These are phyloP conservation scores for Glutinoglossum americanum DNA, from an alignment of 495 filamentous ascomycete genomes.

Conservation along the genomic window DNA sequence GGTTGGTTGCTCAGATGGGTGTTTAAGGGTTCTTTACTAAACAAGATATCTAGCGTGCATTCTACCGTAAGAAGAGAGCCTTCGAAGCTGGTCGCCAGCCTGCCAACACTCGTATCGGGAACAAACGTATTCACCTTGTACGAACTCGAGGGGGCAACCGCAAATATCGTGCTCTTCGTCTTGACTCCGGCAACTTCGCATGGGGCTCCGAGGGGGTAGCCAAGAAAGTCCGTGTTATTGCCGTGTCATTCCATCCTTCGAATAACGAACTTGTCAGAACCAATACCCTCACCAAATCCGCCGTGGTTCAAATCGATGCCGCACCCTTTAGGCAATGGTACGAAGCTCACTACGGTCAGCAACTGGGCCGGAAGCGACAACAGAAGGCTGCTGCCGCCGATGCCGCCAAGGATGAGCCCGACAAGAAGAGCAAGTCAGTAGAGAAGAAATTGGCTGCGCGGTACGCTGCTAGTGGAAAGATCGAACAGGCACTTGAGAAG, in stretches of 20 bases:
- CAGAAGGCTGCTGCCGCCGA: constrained; percentile 31
- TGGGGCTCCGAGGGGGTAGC: constrained; percentile 95
- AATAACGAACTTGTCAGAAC: constrained; percentile 99
- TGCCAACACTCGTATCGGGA: constrained; percentile 95
- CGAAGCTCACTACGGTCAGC: constrained; percentile 92
- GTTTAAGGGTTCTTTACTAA: background rate
- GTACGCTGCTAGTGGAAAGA: constrained; percentile 65
- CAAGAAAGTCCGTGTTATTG: constrained; percentile 97
- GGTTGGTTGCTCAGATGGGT: background rate
- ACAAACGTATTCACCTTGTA: constrained; percentile 96
- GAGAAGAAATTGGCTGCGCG: constrained; percentile 89
- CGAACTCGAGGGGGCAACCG: constrained; percentile 96
- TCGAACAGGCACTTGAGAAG: constrained; percentile 76
- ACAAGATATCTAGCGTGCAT: background rate
- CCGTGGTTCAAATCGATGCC: constrained; percentile 96
- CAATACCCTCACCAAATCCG: constrained; percentile 97
- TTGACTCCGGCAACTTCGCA: constrained; percentile 98
- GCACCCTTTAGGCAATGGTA: constrained; percentile 99
- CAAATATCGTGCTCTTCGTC: constrained; percentile 97
- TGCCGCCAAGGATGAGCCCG: constrained; percentile 24
- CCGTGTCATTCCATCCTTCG: constrained; percentile 91
- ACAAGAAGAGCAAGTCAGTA: constrained; percentile 80
- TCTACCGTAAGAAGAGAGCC: constrained; percentile 32
- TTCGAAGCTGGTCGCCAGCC: constrained; percentile 99
- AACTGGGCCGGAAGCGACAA: constrained; percentile 77